These are phyloP conservation scores for Plasmodium ovale DNA, from an alignment of 169 alveolate genomes.

Conservation along the genomic window DNA sequence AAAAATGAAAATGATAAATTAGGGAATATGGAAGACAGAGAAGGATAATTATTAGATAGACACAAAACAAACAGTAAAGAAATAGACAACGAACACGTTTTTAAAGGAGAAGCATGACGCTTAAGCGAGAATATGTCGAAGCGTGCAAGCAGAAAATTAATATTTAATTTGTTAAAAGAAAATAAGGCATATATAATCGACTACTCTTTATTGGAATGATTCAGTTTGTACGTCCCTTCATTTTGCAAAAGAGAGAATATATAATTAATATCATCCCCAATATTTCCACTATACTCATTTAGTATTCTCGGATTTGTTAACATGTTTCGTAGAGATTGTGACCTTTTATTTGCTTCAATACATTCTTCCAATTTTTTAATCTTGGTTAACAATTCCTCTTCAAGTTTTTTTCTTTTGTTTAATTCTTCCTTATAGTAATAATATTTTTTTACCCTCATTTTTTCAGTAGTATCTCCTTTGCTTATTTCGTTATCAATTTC, in stretches of 20 bases:
- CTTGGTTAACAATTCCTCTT: constrained; percentile 35
- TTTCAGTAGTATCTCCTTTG: constrained; percentile 29
- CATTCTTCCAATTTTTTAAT: constrained; percentile 50
- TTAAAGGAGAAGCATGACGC: too few relatives aligned
- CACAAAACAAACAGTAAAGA: too few relatives aligned
- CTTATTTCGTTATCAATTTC: constrained; percentile 59
- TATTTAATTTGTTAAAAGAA: too few relatives aligned
- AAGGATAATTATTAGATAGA: too few relatives aligned
- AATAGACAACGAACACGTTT: too few relatives aligned
- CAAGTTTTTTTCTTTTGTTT: constrained; percentile 57
- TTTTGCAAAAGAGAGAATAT: constrained; percentile 53
- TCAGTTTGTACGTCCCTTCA: constrained; percentile 57
- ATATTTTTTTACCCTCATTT: constrained; percentile 39
- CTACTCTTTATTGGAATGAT: constrained; percentile 54
- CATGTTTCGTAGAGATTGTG: constrained; percentile 28
- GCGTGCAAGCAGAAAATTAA: too few relatives aligned
- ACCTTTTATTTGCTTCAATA: constrained; percentile 51
- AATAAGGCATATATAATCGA: too few relatives aligned
- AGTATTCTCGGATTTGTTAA: constrained; percentile 1
- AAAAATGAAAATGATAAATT: too few relatives aligned
- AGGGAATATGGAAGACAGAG: too few relatives aligned
- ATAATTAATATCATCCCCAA: constrained; percentile 35
- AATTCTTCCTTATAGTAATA: constrained; percentile 73
- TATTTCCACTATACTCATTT: constrained; percentile 3
- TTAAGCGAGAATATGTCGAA: too few relatives aligned